Base-by-base conservation (phyloP, 140 eudicot species). In the Stevia rebaudiana region DNA sequence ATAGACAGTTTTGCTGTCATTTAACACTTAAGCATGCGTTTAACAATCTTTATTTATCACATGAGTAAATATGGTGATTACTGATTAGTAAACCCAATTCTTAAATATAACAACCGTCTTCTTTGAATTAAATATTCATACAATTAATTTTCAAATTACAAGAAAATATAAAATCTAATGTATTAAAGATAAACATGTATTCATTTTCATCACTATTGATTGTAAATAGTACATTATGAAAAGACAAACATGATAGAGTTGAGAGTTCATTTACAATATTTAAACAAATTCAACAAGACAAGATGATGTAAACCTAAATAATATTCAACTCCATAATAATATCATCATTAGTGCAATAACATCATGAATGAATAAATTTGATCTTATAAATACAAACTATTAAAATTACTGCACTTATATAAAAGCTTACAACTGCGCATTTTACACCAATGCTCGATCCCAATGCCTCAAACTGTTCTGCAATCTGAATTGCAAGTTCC, bases 401-500 rank as follows among this genome's bases (percentile, higher is more conserved):
- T 21, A 36, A n/a, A 8, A 36, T 37, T 36, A 65, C 2, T 5
- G 15, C 53, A 65, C 42, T 3, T 11, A 50, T 16, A 5, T 23
- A 64, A 22, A 39, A 51, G 30, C 95, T 80, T 73, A 90, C 97
- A 90, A 82, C 95, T 25, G 88, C 94, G 33, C 80, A 80, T 67
- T 75, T 87, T 6, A 91, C 83, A 28, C 87, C 84, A 65, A 84
- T 91, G 28, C 65, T 74, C 2, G 96, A 70, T 13, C 98, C 98
- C 77, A 91, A 64, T 3, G 98, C 98, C 74, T 82, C 89, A 62
- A 91, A 91, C 69, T 91, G 98, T 33, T 91, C 89, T 24, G 95
- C 81, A 76, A 91, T 91, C 70, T 90, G 97, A 64, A 90, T 86
- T 0, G 97, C 97, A 22, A 90, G 94, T 50, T 90, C 97, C 74